These are phyloP conservation scores for Picea mariana DNA, from an alignment of 83 land plant species.

Conservation along the genomic window DNA sequence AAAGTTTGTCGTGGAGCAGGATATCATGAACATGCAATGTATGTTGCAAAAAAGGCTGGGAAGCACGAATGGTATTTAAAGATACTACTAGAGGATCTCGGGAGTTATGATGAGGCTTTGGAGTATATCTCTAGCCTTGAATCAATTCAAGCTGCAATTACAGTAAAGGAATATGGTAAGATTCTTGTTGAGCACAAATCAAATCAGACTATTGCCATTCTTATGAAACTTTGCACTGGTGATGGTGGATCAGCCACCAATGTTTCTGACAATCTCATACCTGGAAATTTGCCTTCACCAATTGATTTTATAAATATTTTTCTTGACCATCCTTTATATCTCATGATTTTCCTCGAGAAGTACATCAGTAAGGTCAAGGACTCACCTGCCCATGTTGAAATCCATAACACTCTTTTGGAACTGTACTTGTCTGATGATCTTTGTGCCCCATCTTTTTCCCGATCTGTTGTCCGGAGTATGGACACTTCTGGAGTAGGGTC, in stretches of 20 bases:
- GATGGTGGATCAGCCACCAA: conserved; percentile 28
- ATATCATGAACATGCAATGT: conserved; percentile 19
- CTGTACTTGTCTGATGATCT: conserved; percentile 79
- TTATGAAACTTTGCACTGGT: conserved; percentile 78
- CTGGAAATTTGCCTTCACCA: conserved; percentile 74
- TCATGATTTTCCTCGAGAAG: conserved; percentile 82
- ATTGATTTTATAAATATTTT: conserved; percentile 89
- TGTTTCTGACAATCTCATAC: conserved; percentile 24
- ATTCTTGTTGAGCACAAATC: conserved; percentile 86
- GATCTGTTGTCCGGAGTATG: conserved; percentile 6
- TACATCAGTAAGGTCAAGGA: conserved; percentile 74
- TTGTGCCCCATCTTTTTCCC: conserved; percentile 52
- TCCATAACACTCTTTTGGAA: conserved; percentile 88
- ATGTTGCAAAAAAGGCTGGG: conserved; percentile 86
- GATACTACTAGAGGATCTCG: conserved; percentile 91
- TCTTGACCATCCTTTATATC: conserved; percentile 76
- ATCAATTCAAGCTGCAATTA: conserved; percentile 73
- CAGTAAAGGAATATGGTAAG: conserved; percentile 90
- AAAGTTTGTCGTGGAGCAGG: conserved; percentile 90
- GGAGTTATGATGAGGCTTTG: conserved; percentile 83
- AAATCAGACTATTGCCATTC: conserved; percentile 72
- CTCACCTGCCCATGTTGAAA: conserved; percentile 82
- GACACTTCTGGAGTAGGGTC: not conserved
- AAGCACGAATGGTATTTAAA: conserved; percentile 92
- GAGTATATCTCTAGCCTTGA: conserved; percentile 81